Base-by-base conservation (phyloP, 2,329 filamentous ascomycete species). In the Thelonectria discophora region DNA sequence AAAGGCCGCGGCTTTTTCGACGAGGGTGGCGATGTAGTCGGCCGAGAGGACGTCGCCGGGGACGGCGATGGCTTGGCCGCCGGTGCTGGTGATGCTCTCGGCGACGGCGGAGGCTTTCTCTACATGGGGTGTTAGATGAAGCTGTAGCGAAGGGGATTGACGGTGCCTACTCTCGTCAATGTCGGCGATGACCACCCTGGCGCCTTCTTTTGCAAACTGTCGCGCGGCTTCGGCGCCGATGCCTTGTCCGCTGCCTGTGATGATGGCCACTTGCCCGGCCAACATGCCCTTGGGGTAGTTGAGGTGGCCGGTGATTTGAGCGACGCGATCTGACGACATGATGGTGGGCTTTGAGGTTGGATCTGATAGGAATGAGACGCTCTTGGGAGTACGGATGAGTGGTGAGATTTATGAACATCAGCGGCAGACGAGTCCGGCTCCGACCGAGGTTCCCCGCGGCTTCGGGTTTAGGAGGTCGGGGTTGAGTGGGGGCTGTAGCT, bases 131-230 rank as follows among this genome's bases (percentile, higher is more conserved):
- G 20, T 49, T 43, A 39, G 46, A 17, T 32, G 30, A n/a, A 20
- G 5, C 6, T 15, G 18, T 7, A 18, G n/a, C 2, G 17, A 15
- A 20, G 2, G 9, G n/a, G 8, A n/a, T 0, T 3, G 2, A 1
- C 10, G 13, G 5, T 18, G 74, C 83, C 61, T 73, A 91, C 89
- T 80, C 37, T 78, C 86, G 77, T 97, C 93, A 63, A 97, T 92
- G 78, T 97, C 93, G 21, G 91, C 89, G 47, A 97, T 82, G 11
- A 97, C 82, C 0, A 97, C 92, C 74, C 90, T 93, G 15, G 93
- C 92, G 21, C 93, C 93, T 77, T 97, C 92, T 62, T 93, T 94
- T 12, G 92, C 92, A 72, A 97, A 96, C 3, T 96, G 79, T 10
- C 88, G 84, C 8, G 93, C 93, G 32, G 90, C 84, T 79, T 97